These are phyloP conservation scores for Colletotrichum viniferum DNA, from an alignment of 2,329 filamentous ascomycete species.

Conservation along the genomic window DNA sequence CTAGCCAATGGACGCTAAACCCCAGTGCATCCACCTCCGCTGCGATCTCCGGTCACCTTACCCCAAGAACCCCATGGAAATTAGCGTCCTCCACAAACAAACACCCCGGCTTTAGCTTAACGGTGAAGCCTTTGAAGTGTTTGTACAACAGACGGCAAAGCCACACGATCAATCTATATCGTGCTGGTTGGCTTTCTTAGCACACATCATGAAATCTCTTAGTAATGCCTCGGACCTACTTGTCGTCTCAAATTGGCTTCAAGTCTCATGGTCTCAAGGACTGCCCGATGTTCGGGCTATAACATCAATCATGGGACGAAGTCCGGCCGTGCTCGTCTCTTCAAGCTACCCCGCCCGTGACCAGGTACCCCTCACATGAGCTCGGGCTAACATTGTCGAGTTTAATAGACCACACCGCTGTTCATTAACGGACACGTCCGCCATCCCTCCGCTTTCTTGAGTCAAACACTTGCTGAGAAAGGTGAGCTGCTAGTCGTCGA, in stretches of 20 bases:
- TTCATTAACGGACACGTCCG: background rate
- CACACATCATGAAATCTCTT: background rate
- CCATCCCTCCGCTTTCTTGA: background rate
- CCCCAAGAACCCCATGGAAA: background rate
- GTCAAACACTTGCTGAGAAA: background rate
- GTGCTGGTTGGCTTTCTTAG: background rate
- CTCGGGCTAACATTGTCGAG: background rate
- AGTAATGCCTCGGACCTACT: background rate
- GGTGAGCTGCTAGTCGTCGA: background rate
- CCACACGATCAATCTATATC: background rate
- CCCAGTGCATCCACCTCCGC: background rate
- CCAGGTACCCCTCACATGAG: background rate
- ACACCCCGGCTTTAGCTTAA: background rate
- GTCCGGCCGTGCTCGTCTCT: background rate
- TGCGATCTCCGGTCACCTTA: background rate
- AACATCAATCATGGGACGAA: background rate
- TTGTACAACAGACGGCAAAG: accelerated
- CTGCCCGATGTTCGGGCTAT: background rate
- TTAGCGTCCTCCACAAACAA: background rate
- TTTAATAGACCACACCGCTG: background rate
- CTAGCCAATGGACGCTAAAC: background rate
- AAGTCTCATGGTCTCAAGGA: background rate
- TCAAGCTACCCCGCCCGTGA: background rate
- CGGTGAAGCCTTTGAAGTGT: background rate
- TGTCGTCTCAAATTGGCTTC: background rate